Conservation (phyloP, 495 filamentous ascomycete species). For the Neurospora sp. region DNA sequence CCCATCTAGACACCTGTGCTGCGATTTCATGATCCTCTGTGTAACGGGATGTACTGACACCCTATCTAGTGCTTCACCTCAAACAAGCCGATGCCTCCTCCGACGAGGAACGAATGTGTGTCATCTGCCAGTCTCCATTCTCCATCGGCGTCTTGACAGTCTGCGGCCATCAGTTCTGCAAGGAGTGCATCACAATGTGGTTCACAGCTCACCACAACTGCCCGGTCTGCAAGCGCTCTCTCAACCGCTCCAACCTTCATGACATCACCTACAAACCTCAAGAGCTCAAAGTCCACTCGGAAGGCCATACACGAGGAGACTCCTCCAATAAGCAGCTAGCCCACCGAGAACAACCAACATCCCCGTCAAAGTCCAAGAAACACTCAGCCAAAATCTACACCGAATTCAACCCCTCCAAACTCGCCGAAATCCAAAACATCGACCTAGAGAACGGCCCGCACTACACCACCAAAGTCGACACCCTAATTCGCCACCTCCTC, state of each 20-base stretch:
- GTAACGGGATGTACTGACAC: slow-evolving; percentile 8
- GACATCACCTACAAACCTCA: slow-evolving; percentile 77
- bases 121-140: slow-evolving; percentile 69
- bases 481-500: slow-evolving; percentile 65
- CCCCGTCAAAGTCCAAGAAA: slow-evolving; percentile 10
- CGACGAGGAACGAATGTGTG: slow-evolving; percentile 55
- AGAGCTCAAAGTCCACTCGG: slow-evolving; percentile 58
- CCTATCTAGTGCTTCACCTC: slow-evolving; percentile 31
- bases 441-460: slow-evolving; percentile 54
- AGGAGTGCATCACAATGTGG: slow-evolving; percentile 73
- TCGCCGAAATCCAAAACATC: slow-evolving; percentile 75
- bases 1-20: background rate
- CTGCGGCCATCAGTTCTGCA: slow-evolving; percentile 87
- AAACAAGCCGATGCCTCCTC: slow-evolving; percentile 42
- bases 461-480: slow-evolving; percentile 86
- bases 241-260: slow-evolving; percentile 57
- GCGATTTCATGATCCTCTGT: background rate
- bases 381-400: slow-evolving; percentile 52
- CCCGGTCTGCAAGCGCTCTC: slow-evolving; percentile 63
- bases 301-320: slow-evolving; percentile 21
- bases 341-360: background rate
- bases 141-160: slow-evolving; percentile 73
- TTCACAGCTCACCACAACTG: slow-evolving; percentile 53
- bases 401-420: slow-evolving; percentile 55
- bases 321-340: background rate